These are phyloP conservation scores for Leishmania arabica DNA, from an alignment of 208 protist genomes.

Conservation along the genomic window DNA sequence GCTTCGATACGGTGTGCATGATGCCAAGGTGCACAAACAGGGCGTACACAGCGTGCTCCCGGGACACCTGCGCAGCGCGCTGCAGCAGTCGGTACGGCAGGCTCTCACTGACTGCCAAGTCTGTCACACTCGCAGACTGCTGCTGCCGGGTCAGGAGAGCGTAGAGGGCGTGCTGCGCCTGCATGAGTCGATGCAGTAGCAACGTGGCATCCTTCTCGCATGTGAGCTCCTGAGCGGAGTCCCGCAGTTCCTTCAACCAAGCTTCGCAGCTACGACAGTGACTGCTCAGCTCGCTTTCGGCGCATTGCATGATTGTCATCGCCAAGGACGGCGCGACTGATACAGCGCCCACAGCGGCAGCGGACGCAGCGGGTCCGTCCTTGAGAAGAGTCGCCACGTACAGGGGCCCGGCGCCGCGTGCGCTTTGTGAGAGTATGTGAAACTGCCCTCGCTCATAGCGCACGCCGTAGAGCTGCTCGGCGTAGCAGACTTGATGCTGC, in stretches of 20 bases:
- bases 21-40: conserved; percentile 32
- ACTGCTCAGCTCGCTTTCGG: conserved; percentile 39
- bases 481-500: conserved; percentile 23
- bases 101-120: conserved; percentile 42
- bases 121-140: conserved; percentile 30
- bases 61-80: conserved; percentile 32
- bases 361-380: conserved; percentile 29
- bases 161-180: conserved; percentile 52
- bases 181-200: conserved; percentile 39
- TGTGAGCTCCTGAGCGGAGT: conserved; percentile 10
- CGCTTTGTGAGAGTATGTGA: conserved; percentile 59
- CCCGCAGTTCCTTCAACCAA: conserved; percentile 22
- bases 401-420: conserved; percentile 48
- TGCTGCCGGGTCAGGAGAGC: conserved; percentile 63
- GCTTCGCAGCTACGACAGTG: conserved; percentile 48
- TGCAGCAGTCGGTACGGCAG: conserved; percentile 42
- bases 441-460: conserved; percentile 43
- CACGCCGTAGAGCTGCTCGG: conserved; percentile 46
- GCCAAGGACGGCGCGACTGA: conserved; percentile 17
- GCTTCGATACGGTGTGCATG: conserved; percentile 23
- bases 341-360: conserved; percentile 15
- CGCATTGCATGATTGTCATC: conserved; percentile 43
- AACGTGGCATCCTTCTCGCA: conserved; percentile 14
- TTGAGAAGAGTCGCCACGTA: conserved; percentile 50
- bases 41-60: conserved; percentile 35